Evolutionary conservation across 1,284 basidiomycete genomes (phyloP), one percentile per base, ranked within the genome.

Genomic region (Ganoderma multipileum): DNA sequence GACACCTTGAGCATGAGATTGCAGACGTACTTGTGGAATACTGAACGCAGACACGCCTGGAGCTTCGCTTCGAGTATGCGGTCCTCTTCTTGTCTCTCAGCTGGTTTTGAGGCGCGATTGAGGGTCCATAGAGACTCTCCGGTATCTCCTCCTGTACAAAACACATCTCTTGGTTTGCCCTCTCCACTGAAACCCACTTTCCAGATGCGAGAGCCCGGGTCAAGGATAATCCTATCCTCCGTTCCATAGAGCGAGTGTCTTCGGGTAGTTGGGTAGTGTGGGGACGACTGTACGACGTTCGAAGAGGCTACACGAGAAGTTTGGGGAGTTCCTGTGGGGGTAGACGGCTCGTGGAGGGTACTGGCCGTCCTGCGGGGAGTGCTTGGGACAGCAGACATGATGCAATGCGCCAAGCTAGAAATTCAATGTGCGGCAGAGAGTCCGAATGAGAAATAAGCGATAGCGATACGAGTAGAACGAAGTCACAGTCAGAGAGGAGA

Each of bases 181-280:
- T 96, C 95, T 23, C 95, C 94, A 77, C 93, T 95, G 81, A 96
- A 95, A 1, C 95, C 95, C 9, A 94, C 91, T 80, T 95, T 95
- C 94, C 94, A 95, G 67, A 95, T 85, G 62, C 89, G 86, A 60
- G 92, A 94, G 57, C 95, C 95, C 36, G 93, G 89, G 77, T 96
- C 95, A 69, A 96, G 89, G 63, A 96, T 87, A 61, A 96, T 88
- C 63, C 94, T 86, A 78, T 95, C 94, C 77, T 96, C 95, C 7
- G 91, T 94, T 61, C 94, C 95, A 80, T 96, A 95, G 3, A 95
- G 82, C 38, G 91, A 91, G 80, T 92, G 90, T 71, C 93, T 83
- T 55, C 93, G 84, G 1, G 91, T 93, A 6, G 92, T 94, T 14
- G 88, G 80, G 77, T 94, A 94, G 73, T 93, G 91, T 0, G 92